Evolutionary conservation across 2,329 filamentous ascomycete genomes (phyloP).

Genomic region (Paecilomyces variotii): DNA sequence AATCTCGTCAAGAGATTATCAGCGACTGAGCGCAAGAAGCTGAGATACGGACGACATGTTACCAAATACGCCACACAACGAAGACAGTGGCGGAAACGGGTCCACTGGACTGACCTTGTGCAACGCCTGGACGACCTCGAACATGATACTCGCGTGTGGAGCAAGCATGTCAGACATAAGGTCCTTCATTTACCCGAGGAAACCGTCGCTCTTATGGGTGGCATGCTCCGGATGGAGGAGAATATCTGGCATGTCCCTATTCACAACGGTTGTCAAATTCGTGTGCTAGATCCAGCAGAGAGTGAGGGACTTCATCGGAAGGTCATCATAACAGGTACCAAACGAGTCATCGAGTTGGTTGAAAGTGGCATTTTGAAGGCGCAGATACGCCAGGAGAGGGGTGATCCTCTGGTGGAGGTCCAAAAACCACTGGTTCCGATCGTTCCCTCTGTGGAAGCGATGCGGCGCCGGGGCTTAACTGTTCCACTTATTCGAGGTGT

Average conservation of each 20-base stretch:
- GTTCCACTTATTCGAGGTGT: slow-evolving; percentile 24
- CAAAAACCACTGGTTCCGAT: slow-evolving; percentile 21
- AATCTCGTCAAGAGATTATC: slow-evolving; percentile 10
- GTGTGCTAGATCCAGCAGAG: slow-evolving; percentile 22
- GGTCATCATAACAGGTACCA: slow-evolving; percentile 27
- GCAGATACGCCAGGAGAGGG: slow-evolving; percentile 14
- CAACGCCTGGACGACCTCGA: slow-evolving; percentile 18
- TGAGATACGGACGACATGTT: slow-evolving; percentile 15
- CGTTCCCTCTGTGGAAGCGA: slow-evolving; percentile 17
- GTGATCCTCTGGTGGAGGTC: slow-evolving; percentile 23
- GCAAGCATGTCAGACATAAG: slow-evolving; percentile 15
- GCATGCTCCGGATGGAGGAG: slow-evolving; percentile 22
- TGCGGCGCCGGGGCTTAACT: slow-evolving; percentile 13
- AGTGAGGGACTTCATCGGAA: slow-evolving; percentile 25
- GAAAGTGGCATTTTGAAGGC: slow-evolving; percentile 17
- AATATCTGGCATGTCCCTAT: slow-evolving; percentile 30
- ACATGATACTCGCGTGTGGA: slow-evolving; percentile 7
- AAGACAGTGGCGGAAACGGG: slow-evolving; percentile 1
- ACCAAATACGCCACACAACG: slow-evolving; percentile 1
- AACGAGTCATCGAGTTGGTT: slow-evolving; percentile 23
- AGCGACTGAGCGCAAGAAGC: slow-evolving; percentile 16
- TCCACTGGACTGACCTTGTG: slow-evolving; percentile 19
- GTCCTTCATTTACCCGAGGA: slow-evolving; percentile 27
- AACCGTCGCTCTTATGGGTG: slow-evolving; percentile 25
- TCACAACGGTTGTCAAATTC: slow-evolving; percentile 31